Percentiles rank a stretch among this genome's conserved stretches.
These are phyloP conservation scores for Teunomyces cretensis DNA, from an alignment of 805 yeast genomes.

Conservation along the genomic window DNA sequence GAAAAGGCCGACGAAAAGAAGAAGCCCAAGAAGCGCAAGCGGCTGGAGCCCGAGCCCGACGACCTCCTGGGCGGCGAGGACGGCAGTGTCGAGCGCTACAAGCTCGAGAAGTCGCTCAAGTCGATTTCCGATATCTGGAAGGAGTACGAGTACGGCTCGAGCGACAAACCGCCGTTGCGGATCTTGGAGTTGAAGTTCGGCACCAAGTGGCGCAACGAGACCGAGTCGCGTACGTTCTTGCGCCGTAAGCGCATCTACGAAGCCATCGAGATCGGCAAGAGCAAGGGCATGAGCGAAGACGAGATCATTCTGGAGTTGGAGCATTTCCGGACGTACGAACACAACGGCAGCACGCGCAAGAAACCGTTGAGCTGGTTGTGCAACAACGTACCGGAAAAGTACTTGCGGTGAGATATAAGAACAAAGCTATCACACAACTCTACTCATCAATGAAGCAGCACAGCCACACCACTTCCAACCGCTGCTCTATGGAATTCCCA, in stretches of 20 bases:
- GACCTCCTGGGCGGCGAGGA: background rate
- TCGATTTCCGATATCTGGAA: conserved; percentile 48
- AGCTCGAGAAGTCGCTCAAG: conserved; percentile 13
- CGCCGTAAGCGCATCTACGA: conserved; percentile 54
- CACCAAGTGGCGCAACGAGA: conserved; percentile 57
- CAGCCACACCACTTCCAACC: too few species aligned
- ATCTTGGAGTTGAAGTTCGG: conserved; percentile 49
- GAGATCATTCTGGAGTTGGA: conserved; percentile 48
- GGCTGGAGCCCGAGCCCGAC: background rate
- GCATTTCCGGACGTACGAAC: conserved; percentile 40
- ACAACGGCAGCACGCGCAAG: conserved; percentile 38
- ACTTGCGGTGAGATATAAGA: conserved; percentile 2
- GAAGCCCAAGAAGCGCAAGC: background rate
- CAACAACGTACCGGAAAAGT: conserved; percentile 14
- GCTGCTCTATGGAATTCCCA: too few species aligned
- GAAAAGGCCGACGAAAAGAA: background rate
- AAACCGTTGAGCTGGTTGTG: conserved; percentile 18
- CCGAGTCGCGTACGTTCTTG: conserved; percentile 52
- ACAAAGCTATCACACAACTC: background rate
- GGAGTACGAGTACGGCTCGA: conserved; percentile 52
- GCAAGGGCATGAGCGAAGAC: conserved; percentile 43
- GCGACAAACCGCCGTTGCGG: conserved; percentile 53
- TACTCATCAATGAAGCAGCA: too few species aligned
- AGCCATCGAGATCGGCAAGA: conserved; percentile 52
- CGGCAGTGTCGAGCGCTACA: conserved; percentile 5